Evolutionary conservation across 768 basidiomycete genomes (phyloP).

Genomic region (Suillus weaverae): DNA sequence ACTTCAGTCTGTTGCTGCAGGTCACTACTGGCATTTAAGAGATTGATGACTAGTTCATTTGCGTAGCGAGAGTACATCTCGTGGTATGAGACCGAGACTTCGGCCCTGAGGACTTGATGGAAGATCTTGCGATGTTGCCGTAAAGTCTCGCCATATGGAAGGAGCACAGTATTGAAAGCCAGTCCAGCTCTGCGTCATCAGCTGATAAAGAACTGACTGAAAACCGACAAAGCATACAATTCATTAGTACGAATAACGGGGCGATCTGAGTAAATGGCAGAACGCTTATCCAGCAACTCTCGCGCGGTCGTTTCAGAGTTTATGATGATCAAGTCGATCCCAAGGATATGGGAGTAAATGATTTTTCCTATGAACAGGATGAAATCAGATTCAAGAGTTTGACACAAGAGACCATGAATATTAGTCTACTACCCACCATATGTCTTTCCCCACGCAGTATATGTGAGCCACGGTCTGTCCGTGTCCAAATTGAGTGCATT

Average conservation of each 20-base stretch:
- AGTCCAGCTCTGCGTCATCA: neutral
- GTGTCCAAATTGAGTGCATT: too few relatives aligned
- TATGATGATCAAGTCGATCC: conserved; percentile 30
- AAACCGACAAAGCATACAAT: neutral
- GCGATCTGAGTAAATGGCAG: conserved; percentile 40
- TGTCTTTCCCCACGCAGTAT: too few relatives aligned
- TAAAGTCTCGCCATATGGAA: conserved; percentile 18
- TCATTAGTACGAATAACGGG: conserved; percentile 15
- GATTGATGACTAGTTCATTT: conserved; percentile 16
- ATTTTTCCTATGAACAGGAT: conserved; percentile 24
- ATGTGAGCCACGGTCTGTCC: too few relatives aligned
- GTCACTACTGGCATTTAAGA: conserved; percentile 13
- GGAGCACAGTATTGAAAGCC: conserved; percentile 3
- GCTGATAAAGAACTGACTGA: neutral
- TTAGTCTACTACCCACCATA: neutral
- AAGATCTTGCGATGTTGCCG: conserved; percentile 24
- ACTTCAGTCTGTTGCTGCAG: conserved; percentile 9
- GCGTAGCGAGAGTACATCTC: conserved; percentile 22
- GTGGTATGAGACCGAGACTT: conserved; percentile 12
- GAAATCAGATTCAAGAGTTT: too few relatives aligned
- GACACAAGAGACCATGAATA: neutral
- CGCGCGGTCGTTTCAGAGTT: conserved; percentile 33
- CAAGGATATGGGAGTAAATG: conserved; percentile 29
- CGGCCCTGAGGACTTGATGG: conserved; percentile 24
- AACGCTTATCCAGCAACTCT: conserved; percentile 40